Base-by-base conservation (phyloP, 257 asterid genomes). In the Penstemon barbatus region DNA sequence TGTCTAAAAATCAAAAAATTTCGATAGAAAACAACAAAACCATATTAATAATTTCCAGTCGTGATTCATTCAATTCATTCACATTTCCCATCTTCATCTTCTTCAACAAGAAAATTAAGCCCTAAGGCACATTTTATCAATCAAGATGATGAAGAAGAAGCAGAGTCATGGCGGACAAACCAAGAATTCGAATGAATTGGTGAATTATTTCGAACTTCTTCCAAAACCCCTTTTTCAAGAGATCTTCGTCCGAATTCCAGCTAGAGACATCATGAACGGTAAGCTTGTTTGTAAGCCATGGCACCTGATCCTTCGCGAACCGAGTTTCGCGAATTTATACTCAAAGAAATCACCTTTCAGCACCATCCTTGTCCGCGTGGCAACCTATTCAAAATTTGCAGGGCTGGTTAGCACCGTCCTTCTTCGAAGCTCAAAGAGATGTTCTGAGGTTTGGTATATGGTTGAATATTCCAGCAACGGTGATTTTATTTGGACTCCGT, bases 251-350 rank as follows among this genome's bases (percentile, higher is more conserved):
- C 49, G 59, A 36, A 46, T 49, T 37, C 49, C 58, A 11, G 8
- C 11, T 12, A 65, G 37, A 6, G 49, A 50, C 13, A n/a, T 66
- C 42, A 5, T 40, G 18, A 0, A 8, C 5, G 8, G 51, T 40
- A 66, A 40, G 61, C 15, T 18, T 4, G 71, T 53, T 0, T 66
- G 71, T 10, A 52, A 3, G 15, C 0, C 25, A 66, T 66, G 62
- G 71, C 18, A 54, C 51, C 18, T 13, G 10, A 7, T 66, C 62
- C 38, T 66, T 10, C 18, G 41, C 3, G 40, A 39, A 3, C 62
- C 61, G 3, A 4, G 2, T 4, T 66, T 66, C 41, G 9, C 59
- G 6, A 15, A 3, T 15, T 4, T 9, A 25, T 50, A 65, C 7
- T 0, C 49, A 12, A 65, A 10, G 4, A 13, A 66, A 7, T 52